Percentiles rank a stretch among this genome's conserved stretches.
phyloP scores from a whole-genome alignment of 306 rosid species.

The Prosopis cineraria region DNA sequence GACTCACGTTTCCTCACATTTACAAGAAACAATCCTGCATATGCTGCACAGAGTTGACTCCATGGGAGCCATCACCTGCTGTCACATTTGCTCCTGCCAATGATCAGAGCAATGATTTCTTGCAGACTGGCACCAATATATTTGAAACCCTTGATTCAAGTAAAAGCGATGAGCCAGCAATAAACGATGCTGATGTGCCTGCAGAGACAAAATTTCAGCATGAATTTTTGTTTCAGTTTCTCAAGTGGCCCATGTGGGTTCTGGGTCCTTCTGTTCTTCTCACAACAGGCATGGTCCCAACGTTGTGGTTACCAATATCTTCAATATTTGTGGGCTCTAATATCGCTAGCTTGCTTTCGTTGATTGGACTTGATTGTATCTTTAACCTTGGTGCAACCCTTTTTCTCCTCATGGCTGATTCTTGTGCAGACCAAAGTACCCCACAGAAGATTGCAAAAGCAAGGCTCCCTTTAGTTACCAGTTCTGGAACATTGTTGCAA shows the following conservation, averaged over 20 bases:
- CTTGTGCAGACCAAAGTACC: constrained; percentile 63
- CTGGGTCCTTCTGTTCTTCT: constrained; percentile 87
- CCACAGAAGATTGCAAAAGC: constrained; percentile 57
- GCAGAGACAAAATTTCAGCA: constrained; percentile 44
- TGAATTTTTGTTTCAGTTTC: constrained; percentile 53
- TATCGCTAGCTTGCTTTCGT: constrained; percentile 82
- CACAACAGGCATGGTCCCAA: constrained; percentile 77
- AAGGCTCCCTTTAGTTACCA: constrained; percentile 87
- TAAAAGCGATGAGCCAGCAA: constrained; percentile 44
- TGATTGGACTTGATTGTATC: constrained; percentile 89
- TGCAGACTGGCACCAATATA: constrained; percentile 53
- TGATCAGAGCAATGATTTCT: constrained; percentile 43
- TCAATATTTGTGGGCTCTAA: constrained; percentile 82
- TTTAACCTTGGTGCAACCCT: constrained; percentile 88
- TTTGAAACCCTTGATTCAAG: constrained; percentile 61
- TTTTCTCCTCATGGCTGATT: constrained; percentile 94
- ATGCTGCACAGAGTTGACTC: constrained; percentile 64
- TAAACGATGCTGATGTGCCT: constrained; percentile 38
- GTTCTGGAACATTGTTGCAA: constrained; percentile 84
- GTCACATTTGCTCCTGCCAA: constrained; percentile 53
- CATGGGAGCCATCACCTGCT: constrained; percentile 74
- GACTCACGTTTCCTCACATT: constrained; percentile 33
- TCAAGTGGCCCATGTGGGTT: constrained; percentile 94
- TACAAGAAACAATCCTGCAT: constrained; percentile 41
- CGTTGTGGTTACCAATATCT: constrained; percentile 87